phyloP scores from a whole-genome alignment of 1,139 yeast species.

The Suhomyces atakaporum region DNA sequence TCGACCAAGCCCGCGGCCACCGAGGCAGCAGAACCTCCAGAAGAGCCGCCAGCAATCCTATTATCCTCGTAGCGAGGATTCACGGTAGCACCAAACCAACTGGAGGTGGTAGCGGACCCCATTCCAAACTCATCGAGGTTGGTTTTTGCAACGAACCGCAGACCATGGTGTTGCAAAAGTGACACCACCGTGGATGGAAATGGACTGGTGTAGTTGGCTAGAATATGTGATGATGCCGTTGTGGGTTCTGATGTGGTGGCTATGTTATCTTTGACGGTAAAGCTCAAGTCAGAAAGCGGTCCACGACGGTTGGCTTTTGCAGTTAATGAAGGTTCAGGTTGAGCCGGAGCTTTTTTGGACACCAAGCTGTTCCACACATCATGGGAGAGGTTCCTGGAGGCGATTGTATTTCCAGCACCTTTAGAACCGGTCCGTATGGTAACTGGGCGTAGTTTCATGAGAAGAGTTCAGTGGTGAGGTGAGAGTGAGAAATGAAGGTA shows the following conservation, averaged over 20 bases:
- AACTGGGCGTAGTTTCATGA: not conserved
- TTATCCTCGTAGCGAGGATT: conserved; percentile 60
- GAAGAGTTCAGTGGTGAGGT: no score
- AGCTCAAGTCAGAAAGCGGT: no score
- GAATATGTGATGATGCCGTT: conserved; percentile 72
- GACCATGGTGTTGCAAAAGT: conserved; percentile 55
- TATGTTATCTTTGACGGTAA: conserved; percentile 70
- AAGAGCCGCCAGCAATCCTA: conserved; percentile 81
- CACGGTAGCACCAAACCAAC: conserved; percentile 61
- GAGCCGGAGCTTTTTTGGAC: not conserved
- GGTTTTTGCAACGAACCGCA: conserved; percentile 72
- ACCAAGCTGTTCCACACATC: conserved; percentile 5
- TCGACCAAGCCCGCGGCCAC: conserved; percentile 72
- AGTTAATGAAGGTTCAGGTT: not conserved
- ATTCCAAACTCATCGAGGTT: conserved; percentile 97
- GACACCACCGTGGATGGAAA: conserved; percentile 74
- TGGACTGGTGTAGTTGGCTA: conserved; percentile 67
- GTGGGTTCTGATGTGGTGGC: conserved; percentile 65
- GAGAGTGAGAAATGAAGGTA: no score
- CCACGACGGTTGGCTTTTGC: not conserved
- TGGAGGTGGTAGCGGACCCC: conserved; percentile 74
- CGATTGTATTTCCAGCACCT: no score
- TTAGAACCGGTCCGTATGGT: no score
- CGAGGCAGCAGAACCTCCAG: conserved; percentile 95
- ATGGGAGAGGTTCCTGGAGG: not conserved